phyloP scores from a whole-genome alignment of 2,329 filamentous ascomycete species.

The Sarocladium kiliense region DNA sequence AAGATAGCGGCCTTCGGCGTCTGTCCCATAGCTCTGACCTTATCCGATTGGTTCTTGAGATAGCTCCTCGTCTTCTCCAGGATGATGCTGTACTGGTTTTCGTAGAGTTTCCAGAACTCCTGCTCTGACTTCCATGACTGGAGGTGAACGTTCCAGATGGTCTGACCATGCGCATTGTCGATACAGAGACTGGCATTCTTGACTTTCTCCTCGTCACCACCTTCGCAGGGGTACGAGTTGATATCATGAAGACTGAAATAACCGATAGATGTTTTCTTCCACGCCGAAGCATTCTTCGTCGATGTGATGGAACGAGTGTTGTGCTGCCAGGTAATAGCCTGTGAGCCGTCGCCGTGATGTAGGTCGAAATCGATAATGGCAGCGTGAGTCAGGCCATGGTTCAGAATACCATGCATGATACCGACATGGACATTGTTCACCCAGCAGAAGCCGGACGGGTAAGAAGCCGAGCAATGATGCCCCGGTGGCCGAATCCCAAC shows the following conservation, averaged over 20 bases:
- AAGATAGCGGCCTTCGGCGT: slow-evolving; percentile 83
- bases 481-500: slow-evolving; percentile 90
- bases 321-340: slow-evolving; percentile 87
- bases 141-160: slow-evolving; percentile 92
- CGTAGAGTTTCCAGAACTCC: slow-evolving; percentile 89
- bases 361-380: slow-evolving; percentile 91
- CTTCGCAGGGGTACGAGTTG: slow-evolving; percentile 95
- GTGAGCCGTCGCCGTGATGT: slow-evolving; percentile 93
- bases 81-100: slow-evolving; percentile 68
- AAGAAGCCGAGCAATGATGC: slow-evolving; percentile 86
- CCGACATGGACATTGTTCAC: slow-evolving; percentile 97
- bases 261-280: slow-evolving; percentile 83
- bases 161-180: slow-evolving; percentile 90
- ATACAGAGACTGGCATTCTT: slow-evolving; percentile 92
- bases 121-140: slow-evolving; percentile 76
- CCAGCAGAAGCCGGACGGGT: slow-evolving; percentile 97
- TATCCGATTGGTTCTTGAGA: slow-evolving; percentile 66
- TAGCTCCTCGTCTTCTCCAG: slow-evolving; percentile 78
- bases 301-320: slow-evolving; percentile 63
- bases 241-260: slow-evolving; percentile 98
- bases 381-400: slow-evolving; percentile 84
- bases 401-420: slow-evolving; percentile 82
- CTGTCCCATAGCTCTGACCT: slow-evolving; percentile 53
- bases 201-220: slow-evolving; percentile 88
- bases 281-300: slow-evolving; percentile 64